Evolutionary conservation across 2,329 filamentous ascomycete species (phyloP).

Genomic region (Calonectria henricotiae): DNA sequence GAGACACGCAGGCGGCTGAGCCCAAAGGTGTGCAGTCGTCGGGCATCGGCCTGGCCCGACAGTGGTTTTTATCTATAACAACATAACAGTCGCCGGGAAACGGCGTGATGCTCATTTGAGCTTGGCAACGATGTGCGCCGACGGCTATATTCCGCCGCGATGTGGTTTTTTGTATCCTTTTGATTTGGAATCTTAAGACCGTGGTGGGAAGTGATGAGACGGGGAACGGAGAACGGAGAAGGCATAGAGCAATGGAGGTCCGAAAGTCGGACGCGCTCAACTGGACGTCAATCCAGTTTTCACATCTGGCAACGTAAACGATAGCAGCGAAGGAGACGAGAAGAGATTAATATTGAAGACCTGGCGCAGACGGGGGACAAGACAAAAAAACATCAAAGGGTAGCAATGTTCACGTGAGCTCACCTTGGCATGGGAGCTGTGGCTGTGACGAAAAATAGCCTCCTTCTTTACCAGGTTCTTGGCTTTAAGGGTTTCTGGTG

Average conservation of each 20-base stretch:
- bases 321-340: too few species aligned
- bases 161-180: constrained; percentile 15
- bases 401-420: constrained; percentile 9
- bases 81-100: constrained; percentile 26
- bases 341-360: not conserved
- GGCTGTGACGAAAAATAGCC: not conserved
- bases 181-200: constrained; percentile 16
- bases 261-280: constrained; percentile 6
- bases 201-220: not conserved
- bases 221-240: constrained; percentile 10
- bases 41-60: constrained; percentile 48
- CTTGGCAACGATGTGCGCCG: constrained; percentile 25
- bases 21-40: constrained; percentile 29
- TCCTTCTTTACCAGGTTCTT: not conserved
- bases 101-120: constrained; percentile 33
- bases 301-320: constrained; percentile 4
- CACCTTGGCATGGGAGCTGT: not conserved
- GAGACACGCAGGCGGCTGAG: constrained; percentile 34
- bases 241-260: not conserved
- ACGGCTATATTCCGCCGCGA: constrained; percentile 26
- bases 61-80: constrained; percentile 21
- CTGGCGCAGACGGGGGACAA: not conserved
- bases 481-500: not conserved
- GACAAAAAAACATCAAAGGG: not conserved
- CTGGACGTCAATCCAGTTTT: not conserved